Base-by-base conservation (phyloP, 768 basidiomycete species). In the Grammothele lineata region DNA sequence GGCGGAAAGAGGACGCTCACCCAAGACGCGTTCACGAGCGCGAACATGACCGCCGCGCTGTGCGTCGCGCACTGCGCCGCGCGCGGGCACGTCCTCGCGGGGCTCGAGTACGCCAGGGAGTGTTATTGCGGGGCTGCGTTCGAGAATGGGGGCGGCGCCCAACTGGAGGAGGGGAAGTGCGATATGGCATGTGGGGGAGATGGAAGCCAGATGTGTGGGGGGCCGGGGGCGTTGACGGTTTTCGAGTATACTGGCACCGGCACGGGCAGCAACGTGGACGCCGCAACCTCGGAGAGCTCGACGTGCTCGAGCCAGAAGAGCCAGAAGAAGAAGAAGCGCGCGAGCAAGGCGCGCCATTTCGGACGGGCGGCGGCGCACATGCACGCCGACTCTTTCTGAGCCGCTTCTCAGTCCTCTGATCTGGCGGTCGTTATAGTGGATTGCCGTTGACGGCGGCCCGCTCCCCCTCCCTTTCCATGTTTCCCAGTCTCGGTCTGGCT, bases 101-200 rank as follows among this genome's bases (percentile, higher is more conserved):
- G 51, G 24, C 47, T 53, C 36, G 51, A 53, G 51, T 53, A 54
- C 45, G 39, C 53, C 34, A 47, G 53, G 44, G 53, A 54, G 53
- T 54, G 53, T 45, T 54, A 54, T 41, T 54, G 53, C 47, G 47
- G 52, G 10, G 40, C 21, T 43, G 34, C 22, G 34, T 53, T 45
- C 52, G 43, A 33, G n/a, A 53, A 48, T 32, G 47, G 47, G 17
- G 53, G 53, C 48, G 53, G 48, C 22, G 40, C 44, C 36, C 25
- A 37, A 10, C 34, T 54, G 41, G 39, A 47, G 21, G 48, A 49
- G 40, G 21, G n/a, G 2, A 5, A 21, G 48, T 54, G 53, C 48
- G 35, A 47, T 41, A 54, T 54, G 53, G 15, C 40, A 10, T 54
- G 53, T 48, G 23, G 48, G 8, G 48, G 47, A 34, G 53, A 49